A percentile compares a stretch with the other conserved stretches of the same genome.
These are phyloP conservation scores for Cryomyces minteri DNA, from an alignment of 495 filamentous ascomycete genomes.

Conservation along the genomic window DNA sequence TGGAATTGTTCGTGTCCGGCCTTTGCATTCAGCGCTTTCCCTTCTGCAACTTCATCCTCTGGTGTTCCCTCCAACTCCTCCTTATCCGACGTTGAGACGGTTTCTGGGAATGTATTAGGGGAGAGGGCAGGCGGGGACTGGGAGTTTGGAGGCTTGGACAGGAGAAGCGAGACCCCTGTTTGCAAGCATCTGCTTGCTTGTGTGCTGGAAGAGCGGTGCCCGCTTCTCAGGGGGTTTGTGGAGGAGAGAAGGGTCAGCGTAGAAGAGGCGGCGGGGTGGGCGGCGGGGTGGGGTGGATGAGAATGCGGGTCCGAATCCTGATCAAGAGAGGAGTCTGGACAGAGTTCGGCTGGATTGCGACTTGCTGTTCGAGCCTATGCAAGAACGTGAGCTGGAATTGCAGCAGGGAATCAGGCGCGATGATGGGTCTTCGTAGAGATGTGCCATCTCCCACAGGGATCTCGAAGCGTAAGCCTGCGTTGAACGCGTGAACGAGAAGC, in stretches of 20 bases:
- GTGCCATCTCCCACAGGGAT: no score
- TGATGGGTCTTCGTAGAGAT: no score
- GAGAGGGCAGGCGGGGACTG: constrained; percentile 1
- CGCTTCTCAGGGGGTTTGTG: constrained; percentile 34
- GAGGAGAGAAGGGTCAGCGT: constrained; percentile 32
- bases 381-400: no score
- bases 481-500: no score
- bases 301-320: background rate
- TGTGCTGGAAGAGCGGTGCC: constrained; percentile 52
- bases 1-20: constrained; percentile 85
- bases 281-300: constrained; percentile 35
- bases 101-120: background rate
- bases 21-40: constrained; percentile 56
- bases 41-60: constrained; percentile 6
- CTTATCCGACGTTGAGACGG: background rate
- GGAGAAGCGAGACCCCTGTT: constrained; percentile 29
- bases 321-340: no score
- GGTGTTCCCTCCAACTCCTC: background rate
- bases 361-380: no score
- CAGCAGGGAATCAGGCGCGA: background rate
- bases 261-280: constrained; percentile 63
- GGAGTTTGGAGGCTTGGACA: constrained; percentile 33
- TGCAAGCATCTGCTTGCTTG: constrained; percentile 89
- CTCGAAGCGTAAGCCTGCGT: no score
- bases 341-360: no score